phyloP scores from a whole-genome alignment of 23 red algal genomes.

The Gracilaria domingensis region DNA sequence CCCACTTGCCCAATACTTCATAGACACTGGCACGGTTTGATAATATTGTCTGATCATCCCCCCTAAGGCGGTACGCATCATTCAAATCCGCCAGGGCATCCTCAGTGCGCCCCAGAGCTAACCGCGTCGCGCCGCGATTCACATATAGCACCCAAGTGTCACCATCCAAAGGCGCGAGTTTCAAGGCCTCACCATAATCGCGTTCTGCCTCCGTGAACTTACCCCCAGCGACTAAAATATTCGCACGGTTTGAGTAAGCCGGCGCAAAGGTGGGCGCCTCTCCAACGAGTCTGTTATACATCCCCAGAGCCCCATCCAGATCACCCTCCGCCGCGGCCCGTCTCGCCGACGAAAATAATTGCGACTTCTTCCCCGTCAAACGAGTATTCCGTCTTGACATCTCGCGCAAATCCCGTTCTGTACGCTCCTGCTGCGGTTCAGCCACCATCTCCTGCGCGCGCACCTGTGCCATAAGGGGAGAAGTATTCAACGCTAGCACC shows the following conservation, averaged over 20 bases:
- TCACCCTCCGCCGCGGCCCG: slow-evolving; percentile 54
- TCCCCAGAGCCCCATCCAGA: slow-evolving; percentile 52
- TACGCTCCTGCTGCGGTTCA: neutral
- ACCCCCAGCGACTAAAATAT: slow-evolving; percentile 65
- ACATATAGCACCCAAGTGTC: slow-evolving; percentile 88
- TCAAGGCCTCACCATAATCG: slow-evolving; percentile 81
- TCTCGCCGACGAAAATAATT: slow-evolving; percentile 52
- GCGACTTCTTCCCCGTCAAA: slow-evolving; percentile 38
- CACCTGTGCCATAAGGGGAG: neutral
- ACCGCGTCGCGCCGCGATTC: slow-evolving; percentile 79
- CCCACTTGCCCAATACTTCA: slow-evolving; percentile 76
- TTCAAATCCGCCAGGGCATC: slow-evolving; percentile 54
- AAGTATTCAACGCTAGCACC: neutral
- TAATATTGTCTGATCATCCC: slow-evolving; percentile 57
- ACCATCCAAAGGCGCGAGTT: slow-evolving; percentile 73
- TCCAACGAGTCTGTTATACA: slow-evolving; percentile 69
- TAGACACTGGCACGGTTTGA: slow-evolving; percentile 82
- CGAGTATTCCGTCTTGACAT: slow-evolving; percentile 43
- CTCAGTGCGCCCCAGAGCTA: slow-evolving; percentile 34
- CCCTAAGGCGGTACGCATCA: slow-evolving; percentile 49
- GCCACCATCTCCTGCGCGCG: neutral
- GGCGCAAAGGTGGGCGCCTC: slow-evolving; percentile 75
- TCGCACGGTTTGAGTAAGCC: slow-evolving; percentile 89
- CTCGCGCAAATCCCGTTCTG: slow-evolving; percentile 23
- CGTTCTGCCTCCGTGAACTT: slow-evolving; percentile 48